Evolutionary conservation across 495 filamentous ascomycete species (phyloP).

Genomic region (Tuber umbilicatum): DNA sequence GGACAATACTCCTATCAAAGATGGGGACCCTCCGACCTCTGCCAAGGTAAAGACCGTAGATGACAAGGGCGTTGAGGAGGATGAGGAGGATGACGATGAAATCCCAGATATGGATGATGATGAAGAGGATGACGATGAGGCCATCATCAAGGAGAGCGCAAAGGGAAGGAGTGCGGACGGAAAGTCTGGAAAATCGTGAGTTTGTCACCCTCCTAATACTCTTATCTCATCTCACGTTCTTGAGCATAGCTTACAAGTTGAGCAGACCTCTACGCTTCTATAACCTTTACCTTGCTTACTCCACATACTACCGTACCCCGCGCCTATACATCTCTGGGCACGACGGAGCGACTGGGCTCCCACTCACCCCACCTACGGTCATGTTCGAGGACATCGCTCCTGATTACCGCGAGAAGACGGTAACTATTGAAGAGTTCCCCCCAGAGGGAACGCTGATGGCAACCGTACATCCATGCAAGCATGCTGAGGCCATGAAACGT

Average conservation of each 20-base stretch:
- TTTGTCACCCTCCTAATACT: conserved; percentile 24
- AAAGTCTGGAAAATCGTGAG: conserved; percentile 57
- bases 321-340: conserved; percentile 94
- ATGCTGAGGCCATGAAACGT: conserved; percentile 96
- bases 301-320: conserved; percentile 92
- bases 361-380: conserved; percentile 74
- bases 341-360: conserved; percentile 56
- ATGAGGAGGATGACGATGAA: conserved; percentile 71
- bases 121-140: conserved; percentile 92
- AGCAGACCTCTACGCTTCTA: conserved; percentile 79
- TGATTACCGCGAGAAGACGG: conserved; percentile 99
- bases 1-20: conserved; percentile 15
- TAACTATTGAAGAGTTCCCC: conserved; percentile 90
- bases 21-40: background rate
- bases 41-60: conserved; percentile 70
- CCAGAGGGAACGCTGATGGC: conserved; percentile 78
- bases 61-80: conserved; percentile 66
- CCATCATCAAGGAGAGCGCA: conserved; percentile 74
- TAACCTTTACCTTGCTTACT: conserved; percentile 95
- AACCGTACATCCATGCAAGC: conserved; percentile 84
- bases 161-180: conserved; percentile 47
- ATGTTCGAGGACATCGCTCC: conserved; percentile 99
- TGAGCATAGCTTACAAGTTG: conserved; percentile 4
- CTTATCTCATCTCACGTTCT: conserved; percentile 12
- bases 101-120: conserved; percentile 99